Evolutionary conservation across 768 basidiomycete species (phyloP), one percentile per base, ranked within the genome.

Genomic region (Hericium alpestre): DNA sequence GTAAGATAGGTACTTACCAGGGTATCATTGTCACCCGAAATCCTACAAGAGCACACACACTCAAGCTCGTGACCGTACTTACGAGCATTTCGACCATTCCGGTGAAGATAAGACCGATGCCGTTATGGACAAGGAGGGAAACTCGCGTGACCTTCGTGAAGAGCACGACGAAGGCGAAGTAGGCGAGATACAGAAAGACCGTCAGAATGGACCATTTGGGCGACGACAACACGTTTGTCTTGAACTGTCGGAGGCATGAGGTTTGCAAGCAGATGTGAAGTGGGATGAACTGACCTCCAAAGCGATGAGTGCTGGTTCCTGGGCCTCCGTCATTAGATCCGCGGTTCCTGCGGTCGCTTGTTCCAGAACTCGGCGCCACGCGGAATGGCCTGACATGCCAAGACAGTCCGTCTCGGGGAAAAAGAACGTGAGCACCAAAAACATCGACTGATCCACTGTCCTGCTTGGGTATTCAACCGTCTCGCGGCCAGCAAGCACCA

Each of bases 1-100:
- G 50, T 18, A 40, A 56, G 56, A 25, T 47, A 54, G 54, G n/a
- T 10, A 71, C 76, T 63, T 71, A 90, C 91, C 87, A 91, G 47
- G 91, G 92, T 23, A 93, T 88, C 82, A 93, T 85, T 2, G 87
- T 92, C 13, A 93, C 80, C 63, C 83, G 85, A 70, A 92, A 93
- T 1, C 93, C 91, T 47, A 90, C 82, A 20, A 98, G 75, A 6
- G 92, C 90, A 65, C 93, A 92, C 38, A 96, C 90, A 65, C 91
- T 93, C 49, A 96, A 77, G 63, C 90, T 92, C 54, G 94, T 96
- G 62, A 99, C 82, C 0, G 95, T 93, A 73, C 92, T 94, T 57
- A 90, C 92, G 7, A 86, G 75, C 46, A 97, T 85, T 71, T 97
- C 93, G 20, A 95, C 87, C 27, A 94, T 74, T 12, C 93, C 95